Evolutionary conservation across 768 basidiomycete species (phyloP).

Genomic region (Serendipita indica): DNA sequence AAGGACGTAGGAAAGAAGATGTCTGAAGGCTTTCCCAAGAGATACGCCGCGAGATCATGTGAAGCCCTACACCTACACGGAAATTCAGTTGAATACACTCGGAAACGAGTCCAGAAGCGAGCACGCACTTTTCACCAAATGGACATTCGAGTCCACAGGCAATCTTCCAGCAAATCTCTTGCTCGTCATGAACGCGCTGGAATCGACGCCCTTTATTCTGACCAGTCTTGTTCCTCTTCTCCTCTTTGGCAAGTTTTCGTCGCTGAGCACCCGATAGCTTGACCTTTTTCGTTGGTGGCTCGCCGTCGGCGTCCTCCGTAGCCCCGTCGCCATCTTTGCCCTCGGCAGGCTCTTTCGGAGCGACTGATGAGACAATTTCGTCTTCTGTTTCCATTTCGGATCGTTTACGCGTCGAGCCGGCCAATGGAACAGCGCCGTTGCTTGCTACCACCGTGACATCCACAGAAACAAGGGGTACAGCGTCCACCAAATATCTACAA

Average conservation of each 20-base stretch:
- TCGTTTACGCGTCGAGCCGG: not conserved
- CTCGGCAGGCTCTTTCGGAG: constrained; percentile 25
- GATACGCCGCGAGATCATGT: constrained; percentile 65
- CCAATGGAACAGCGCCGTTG: not conserved
- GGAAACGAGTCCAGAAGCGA: not conserved
- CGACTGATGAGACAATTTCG: constrained; percentile 42
- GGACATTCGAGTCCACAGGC: constrained; percentile 60
- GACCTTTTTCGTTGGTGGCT: constrained; percentile 19
- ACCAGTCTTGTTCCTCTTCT: constrained; percentile 60
- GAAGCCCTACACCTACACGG: constrained; percentile 52
- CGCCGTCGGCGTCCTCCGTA: constrained; percentile 14
- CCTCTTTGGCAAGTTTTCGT: constrained; percentile 35
- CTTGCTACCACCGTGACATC: no score
- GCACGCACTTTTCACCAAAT: constrained; percentile 46
- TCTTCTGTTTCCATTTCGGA: constrained; percentile 29
- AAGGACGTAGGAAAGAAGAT: constrained; percentile 47
- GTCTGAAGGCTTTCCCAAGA: constrained; percentile 60
- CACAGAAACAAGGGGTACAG: no score
- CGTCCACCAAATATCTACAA: not conserved
- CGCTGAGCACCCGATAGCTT: constrained; percentile 24
- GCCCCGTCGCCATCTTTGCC: constrained; percentile 13
- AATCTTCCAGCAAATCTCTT: constrained; percentile 70
- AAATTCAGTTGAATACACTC: not conserved
- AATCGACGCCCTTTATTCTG: constrained; percentile 76
- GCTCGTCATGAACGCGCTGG: constrained; percentile 59